Evolutionary conservation across 352 stramenopile genomes (phyloP), one percentile per base, ranked within the genome.

Genomic region (Phytopythium litorale): DNA sequence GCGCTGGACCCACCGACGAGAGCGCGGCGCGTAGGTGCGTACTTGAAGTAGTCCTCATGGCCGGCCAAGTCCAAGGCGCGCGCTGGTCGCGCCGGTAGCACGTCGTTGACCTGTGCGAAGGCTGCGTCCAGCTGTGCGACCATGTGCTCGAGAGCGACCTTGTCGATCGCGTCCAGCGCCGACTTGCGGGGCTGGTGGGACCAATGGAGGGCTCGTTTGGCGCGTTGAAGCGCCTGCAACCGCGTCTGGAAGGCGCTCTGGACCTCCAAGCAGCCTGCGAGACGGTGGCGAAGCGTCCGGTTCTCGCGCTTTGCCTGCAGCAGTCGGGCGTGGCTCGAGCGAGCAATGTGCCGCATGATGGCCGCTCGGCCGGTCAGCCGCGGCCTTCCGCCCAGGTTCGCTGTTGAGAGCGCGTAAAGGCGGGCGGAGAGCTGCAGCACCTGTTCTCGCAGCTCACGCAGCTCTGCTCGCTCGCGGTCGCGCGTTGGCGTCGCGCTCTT

Each of bases 71-170:
- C 69, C 38, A 76, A 32, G 28, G 28, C 28, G 28, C 28, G 28
- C 5, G 28, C 28, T 7, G 28, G 28, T 4, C 28, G 28, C 28
- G 60, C 9, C 67, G 60, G 56, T 25, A 86, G 84, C 7, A 84
- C 64, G 12, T 59, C 54, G 45, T 86, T 73, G 56, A 84, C 66
- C 19, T 68, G 56, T 0, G 49, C 30, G 52, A 84, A 84, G 30
- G 75, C 52, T 0, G 56, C 60, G 52, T 84, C 77, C 15, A 86
- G 55, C 43, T 79, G 71, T 30, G 76, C 63, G 9, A 78, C 48
- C 16, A 80, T 69, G 3, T 68, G 48, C 35, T 72, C 64, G 32
- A 56, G 50, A 16, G 16, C 15, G 5, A 28, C 28, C 19, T 30
- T 25, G 50, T 56, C 50, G 9, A n/a, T 23, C 7, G 18, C 28